phyloP scores from a whole-genome alignment of 2,329 filamentous ascomycete genomes.

The Sarocladium oryzae region DNA sequence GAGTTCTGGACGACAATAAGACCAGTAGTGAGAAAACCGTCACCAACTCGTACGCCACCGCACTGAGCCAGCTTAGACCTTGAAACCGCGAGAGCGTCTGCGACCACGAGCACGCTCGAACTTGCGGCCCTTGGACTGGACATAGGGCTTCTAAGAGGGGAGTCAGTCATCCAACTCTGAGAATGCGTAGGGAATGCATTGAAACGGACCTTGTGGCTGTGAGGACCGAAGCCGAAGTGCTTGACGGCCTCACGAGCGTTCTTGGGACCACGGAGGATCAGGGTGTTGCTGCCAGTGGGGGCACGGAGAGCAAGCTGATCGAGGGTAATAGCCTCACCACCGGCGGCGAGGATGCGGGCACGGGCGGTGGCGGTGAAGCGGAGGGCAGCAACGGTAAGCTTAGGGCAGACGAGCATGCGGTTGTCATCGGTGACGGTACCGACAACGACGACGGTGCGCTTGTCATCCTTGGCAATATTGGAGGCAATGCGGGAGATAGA shows the following conservation, averaged over 20 bases:
- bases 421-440: constrained; percentile 98
- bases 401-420: constrained; percentile 83
- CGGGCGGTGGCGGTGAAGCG: constrained; percentile 95
- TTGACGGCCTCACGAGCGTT: constrained; percentile 96
- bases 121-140: constrained; percentile 99
- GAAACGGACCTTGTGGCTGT: constrained; percentile 82
- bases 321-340: constrained; percentile 90
- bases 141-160: constrained; percentile 73
- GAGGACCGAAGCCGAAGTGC: constrained; percentile 98
- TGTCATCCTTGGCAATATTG: constrained; percentile 60
- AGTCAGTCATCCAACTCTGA: constrained; percentile 25
- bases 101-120: constrained; percentile 99
- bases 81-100: constrained; percentile 98
- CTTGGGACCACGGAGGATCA: constrained; percentile 96
- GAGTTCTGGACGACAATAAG: not conserved
- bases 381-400: constrained; percentile 88
- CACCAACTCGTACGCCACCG: not conserved
- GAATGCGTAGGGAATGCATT: not conserved
- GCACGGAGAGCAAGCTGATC: constrained; percentile 95
- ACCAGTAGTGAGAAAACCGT: not conserved
- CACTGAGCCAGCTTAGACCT: constrained; percentile 67
- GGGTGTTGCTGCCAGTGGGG: constrained; percentile 93
- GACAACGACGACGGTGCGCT: constrained; percentile 88
- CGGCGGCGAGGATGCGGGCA: constrained; percentile 85
- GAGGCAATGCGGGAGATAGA: constrained; percentile 84